Conservation (phyloP, 2,329 filamentous ascomycete genomes). For the Aspergillus fumigatus region DNA sequence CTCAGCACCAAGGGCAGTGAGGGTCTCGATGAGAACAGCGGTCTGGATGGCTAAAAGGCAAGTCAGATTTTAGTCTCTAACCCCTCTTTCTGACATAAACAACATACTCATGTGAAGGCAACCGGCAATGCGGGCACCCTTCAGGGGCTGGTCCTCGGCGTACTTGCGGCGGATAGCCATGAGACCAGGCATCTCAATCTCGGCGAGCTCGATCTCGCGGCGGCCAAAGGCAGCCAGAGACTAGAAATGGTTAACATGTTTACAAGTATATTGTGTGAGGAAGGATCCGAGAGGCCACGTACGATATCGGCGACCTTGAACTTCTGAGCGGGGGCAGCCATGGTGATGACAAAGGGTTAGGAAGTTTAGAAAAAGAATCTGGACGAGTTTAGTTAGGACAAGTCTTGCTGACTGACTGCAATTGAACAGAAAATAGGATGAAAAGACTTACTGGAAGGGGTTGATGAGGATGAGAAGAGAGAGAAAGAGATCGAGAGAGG, state of each 20-base stretch:
- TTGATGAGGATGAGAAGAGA: constrained; percentile 12
- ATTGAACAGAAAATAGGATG: constrained; percentile 9
- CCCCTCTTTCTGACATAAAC: not conserved
- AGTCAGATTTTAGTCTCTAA: constrained; percentile 7
- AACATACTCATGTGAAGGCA: constrained; percentile 91
- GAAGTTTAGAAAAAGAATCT: constrained; percentile 4
- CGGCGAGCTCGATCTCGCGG: constrained; percentile 97
- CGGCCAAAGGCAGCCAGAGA: constrained; percentile 96
- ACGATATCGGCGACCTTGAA: constrained; percentile 98
- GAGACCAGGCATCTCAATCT: constrained; percentile 95
- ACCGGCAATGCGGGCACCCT: constrained; percentile 91
- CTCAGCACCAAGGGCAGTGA: constrained; percentile 90
- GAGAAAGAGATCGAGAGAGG: constrained; percentile 10
- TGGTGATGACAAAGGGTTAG: constrained; percentile 28
- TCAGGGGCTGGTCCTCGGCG: constrained; percentile 84
- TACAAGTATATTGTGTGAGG: not conserved
- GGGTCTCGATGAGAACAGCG: constrained; percentile 97
- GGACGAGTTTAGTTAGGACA: constrained; percentile 1
- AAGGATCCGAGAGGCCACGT: constrained; percentile 25
- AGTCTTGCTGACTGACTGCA: not conserved
- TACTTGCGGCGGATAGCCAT: constrained; percentile 95
- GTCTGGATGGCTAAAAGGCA: constrained; percentile 76
- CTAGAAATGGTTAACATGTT: constrained; percentile 24
- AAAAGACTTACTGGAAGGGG: constrained; percentile 5
- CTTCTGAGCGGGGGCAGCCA: constrained; percentile 77